These are phyloP conservation scores for Clavaria fumosa DNA, from an alignment of 768 basidiomycete species.

Conservation along the genomic window DNA sequence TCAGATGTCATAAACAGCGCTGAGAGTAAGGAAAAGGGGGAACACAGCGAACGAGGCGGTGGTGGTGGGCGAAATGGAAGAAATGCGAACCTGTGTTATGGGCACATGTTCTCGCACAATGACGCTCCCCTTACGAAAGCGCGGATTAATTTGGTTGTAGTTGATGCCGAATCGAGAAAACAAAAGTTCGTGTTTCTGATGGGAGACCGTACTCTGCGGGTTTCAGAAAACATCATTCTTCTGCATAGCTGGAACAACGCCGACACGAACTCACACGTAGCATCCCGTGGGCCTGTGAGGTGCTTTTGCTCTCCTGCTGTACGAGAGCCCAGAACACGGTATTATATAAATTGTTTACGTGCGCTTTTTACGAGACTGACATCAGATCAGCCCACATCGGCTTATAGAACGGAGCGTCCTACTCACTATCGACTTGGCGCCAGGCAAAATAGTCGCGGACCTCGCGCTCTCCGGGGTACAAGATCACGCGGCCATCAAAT, in stretches of 20 bases:
- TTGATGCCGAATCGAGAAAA: slow-evolving; percentile 74
- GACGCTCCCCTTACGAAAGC: slow-evolving; percentile 77
- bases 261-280: slow-evolving; percentile 38
- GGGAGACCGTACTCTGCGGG: slow-evolving; percentile 70
- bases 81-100: background rate
- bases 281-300: slow-evolving; percentile 66
- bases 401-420: background rate
- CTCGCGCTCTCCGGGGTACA: slow-evolving; percentile 60
- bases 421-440: slow-evolving; percentile 90
- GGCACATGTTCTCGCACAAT: slow-evolving; percentile 51
- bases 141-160: slow-evolving; percentile 60
- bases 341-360: slow-evolving; percentile 97
- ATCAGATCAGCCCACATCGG: slow-evolving; percentile 8
- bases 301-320: slow-evolving; percentile 62
- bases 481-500: slow-evolving; percentile 79
- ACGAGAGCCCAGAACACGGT: slow-evolving; percentile 92
- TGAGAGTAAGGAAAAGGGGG: background rate
- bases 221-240: too few species aligned
- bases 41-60: background rate
- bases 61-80: background rate
- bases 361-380: slow-evolving; percentile 39
- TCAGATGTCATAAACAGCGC: background rate
- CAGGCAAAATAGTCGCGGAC: slow-evolving; percentile 90
- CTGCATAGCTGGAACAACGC: background rate
- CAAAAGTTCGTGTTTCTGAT: slow-evolving; percentile 84